Base-by-base conservation (phyloP, 2,329 filamentous ascomycete species). In the Dothiorella sarmentorum region DNA sequence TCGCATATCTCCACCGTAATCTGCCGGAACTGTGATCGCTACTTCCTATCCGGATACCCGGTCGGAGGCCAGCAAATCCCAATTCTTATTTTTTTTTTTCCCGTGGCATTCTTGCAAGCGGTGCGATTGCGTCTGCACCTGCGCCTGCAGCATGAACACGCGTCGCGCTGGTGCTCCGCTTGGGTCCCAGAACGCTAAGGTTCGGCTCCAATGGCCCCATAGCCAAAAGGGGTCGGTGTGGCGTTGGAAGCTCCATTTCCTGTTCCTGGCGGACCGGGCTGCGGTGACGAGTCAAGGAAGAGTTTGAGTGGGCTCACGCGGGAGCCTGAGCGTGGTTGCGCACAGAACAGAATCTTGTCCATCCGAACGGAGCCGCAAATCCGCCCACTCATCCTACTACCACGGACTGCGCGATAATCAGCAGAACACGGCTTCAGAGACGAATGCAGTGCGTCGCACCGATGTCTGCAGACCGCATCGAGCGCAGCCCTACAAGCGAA, bases 221-320 rank as follows among this genome's bases (percentile, higher is more conserved):
- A 7, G 13, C 22, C 49, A n/a, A 53, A 53, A 53, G 35, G 49
- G 49, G 49, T 10, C 31, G 45, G 15, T 51, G 45, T 51, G 45
- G 45, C 45, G 45, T 31, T 51, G 45, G 27, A 10, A 31, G 31
- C 44, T 11, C 31, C 45, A 26, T 24, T 38, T 37, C 33, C 49
- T 53, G 49, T 53, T 40, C 49, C 49, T 53, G 49, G 40, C 22
- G 22, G 29, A n/a, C 20, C 6, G 20, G 20, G 31, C 38, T 52
- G 29, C 17, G 31, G 45, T 11, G n/a, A 20, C 49, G 49, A 53
- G 31, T 53, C 49, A 45, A 18, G 24, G n/a, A n/a, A n/a, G n/a
- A n/a, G n/a, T n/a, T n/a, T n/a, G n/a, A n/a, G n/a, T n/a, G n/a
- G 18, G 10, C 4, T 11, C 20, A n/a, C 43, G 47, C 47, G 33